Conservation (phyloP, 2,329 filamentous ascomycete species). For the Drechmeria coniospora region DNA sequence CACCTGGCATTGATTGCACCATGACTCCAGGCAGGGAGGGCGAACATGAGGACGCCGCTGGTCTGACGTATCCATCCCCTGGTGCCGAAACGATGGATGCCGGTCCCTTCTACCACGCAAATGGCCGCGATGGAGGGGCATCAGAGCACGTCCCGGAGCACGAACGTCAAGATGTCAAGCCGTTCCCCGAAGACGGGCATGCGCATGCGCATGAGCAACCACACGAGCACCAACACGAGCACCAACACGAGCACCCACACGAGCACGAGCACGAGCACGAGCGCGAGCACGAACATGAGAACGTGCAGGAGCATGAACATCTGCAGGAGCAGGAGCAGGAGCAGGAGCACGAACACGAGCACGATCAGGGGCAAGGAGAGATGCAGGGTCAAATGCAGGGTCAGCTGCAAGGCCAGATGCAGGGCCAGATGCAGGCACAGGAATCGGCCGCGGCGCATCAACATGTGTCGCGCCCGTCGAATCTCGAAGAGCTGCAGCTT, state of each 20-base stretch:
- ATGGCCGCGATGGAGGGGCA: conserved; percentile 15
- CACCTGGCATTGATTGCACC: conserved; percentile 1
- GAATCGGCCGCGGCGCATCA: conserved; percentile 24
- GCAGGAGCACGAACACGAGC: conserved; percentile 12
- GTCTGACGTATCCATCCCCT: conserved; percentile 31
- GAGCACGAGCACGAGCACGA: conserved; percentile 8
- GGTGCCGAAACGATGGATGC: conserved; percentile 27
- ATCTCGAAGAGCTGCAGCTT: conserved; percentile 40
- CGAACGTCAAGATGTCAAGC: neutral
- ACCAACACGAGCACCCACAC: conserved; percentile 15
- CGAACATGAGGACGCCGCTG: conserved; percentile 18
- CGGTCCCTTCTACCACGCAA: conserved; percentile 27
- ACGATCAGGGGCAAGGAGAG: conserved; percentile 14
- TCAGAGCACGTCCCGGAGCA: too few relatives aligned
- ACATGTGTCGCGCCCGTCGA: conserved; percentile 26
- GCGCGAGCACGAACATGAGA: conserved; percentile 1
- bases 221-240: conserved; percentile 12
- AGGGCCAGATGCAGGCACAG: conserved; percentile 13
- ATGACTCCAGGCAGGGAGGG: conserved; percentile 21
- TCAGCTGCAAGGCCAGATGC: conserved; percentile 16
- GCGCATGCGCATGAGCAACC: conserved; percentile 5
- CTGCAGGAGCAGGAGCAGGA: conserved; percentile 5
- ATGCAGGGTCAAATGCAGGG: too few relatives aligned
- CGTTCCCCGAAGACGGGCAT: conserved; percentile 4
- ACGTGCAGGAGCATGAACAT: conserved; percentile 2